These are phyloP conservation scores for Forsythia suspensa DNA, from an alignment of 257 asterid species.

Conservation along the genomic window DNA sequence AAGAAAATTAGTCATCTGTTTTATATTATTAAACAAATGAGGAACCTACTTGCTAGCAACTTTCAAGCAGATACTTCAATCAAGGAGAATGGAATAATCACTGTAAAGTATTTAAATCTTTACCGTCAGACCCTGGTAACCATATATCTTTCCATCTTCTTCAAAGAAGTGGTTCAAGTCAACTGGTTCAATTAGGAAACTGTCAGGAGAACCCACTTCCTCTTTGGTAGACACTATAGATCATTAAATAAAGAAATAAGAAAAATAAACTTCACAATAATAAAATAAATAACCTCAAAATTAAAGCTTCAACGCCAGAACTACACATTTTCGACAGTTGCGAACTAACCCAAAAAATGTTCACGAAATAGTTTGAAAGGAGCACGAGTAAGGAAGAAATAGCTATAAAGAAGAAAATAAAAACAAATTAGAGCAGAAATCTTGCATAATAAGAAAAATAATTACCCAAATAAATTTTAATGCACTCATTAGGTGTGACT, in stretches of 20 bases:
- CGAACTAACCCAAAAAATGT: not conserved
- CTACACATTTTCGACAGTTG: not conserved
- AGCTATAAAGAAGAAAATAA: too few relatives aligned
- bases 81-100: not conserved
- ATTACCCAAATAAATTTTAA: conserved; percentile 69
- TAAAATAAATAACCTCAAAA: not conserved
- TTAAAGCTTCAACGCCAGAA: not conserved
- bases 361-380: too few relatives aligned
- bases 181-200: conserved; percentile 65
- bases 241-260: not conserved
- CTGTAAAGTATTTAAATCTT: not conserved
- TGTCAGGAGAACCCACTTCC: conserved; percentile 65
- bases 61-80: not conserved
- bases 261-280: conserved; percentile 2
- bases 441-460: not conserved
- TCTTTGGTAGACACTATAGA: conserved; percentile 64
- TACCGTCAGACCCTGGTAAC: conserved; percentile 84
- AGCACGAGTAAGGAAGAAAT: too few relatives aligned
- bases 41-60: not conserved
- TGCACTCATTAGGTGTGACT: conserved; percentile 70
- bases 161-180: conserved; percentile 74
- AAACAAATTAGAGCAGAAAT: conserved; percentile 1
- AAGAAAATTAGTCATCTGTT: not conserved
- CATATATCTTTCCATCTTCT: conserved; percentile 81
- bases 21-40: not conserved